These are phyloP conservation scores for Pachysandra terminalis DNA, from an alignment of 164 flowering plant genomes.

Conservation along the genomic window DNA sequence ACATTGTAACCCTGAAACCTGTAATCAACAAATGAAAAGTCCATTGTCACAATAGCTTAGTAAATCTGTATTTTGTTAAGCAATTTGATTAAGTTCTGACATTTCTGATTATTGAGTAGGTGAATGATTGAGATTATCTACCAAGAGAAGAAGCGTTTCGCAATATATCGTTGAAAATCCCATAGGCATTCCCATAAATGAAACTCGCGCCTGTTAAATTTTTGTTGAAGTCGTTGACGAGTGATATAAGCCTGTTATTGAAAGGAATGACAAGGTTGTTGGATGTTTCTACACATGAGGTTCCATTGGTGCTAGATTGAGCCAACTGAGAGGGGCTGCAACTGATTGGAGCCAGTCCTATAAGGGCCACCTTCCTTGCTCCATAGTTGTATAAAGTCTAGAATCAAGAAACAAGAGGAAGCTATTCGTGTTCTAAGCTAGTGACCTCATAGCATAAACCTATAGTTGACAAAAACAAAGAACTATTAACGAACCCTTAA, in stretches of 20 bases:
- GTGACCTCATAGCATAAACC: too few species aligned
- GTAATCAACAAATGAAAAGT: slow-evolving; percentile 7
- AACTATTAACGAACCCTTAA: slow-evolving; percentile 29
- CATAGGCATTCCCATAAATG: slow-evolving; percentile 52
- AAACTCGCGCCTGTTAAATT: slow-evolving; percentile 38
- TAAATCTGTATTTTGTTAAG: too few species aligned
- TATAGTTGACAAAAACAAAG: background rate
- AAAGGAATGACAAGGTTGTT: slow-evolving; percentile 54
- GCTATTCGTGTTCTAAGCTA: too few species aligned
- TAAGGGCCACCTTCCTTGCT: slow-evolving; percentile 75
- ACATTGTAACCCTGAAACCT: slow-evolving; percentile 65
- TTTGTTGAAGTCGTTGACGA: slow-evolving; percentile 38
- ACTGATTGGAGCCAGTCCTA: slow-evolving; percentile 70
- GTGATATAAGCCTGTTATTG: slow-evolving; percentile 40
- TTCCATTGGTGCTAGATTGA: slow-evolving; percentile 45
- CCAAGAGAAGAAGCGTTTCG: slow-evolving; percentile 45
- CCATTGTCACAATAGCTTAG: background rate
- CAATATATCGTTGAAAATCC: slow-evolving; percentile 55
- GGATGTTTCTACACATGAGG: slow-evolving; percentile 44
- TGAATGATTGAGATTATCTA: slow-evolving; percentile 15
- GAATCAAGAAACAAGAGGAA: background rate
- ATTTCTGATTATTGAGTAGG: too few species aligned
- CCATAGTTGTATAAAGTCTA: slow-evolving; percentile 68
- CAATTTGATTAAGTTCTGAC: too few species aligned
- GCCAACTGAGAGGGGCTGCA: slow-evolving; percentile 71